Conservation (phyloP, 2,329 filamentous ascomycete genomes). For the Aspergillus felis region DNA sequence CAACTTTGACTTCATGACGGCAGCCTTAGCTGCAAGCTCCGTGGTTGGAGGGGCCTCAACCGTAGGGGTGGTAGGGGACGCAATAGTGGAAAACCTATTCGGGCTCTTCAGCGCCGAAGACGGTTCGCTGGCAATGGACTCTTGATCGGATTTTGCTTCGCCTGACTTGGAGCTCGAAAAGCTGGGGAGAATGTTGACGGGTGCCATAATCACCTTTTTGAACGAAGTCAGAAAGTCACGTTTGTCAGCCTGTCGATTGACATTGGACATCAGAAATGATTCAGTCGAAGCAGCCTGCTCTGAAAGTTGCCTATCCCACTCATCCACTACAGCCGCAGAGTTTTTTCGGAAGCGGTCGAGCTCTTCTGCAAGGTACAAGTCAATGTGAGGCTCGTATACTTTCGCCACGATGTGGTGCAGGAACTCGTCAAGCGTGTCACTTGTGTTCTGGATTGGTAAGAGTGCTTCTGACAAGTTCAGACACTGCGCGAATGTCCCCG, state of each 20-base stretch:
- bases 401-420: slow-evolving; percentile 64
- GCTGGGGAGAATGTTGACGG: slow-evolving; percentile 80
- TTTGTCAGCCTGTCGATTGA: slow-evolving; percentile 92
- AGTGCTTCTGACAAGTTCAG: slow-evolving; percentile 72
- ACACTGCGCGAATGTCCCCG: slow-evolving; percentile 82
- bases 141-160: slow-evolving; percentile 26
- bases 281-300: slow-evolving; percentile 89
- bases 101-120: slow-evolving; percentile 23
- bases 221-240: slow-evolving; percentile 94
- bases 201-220: slow-evolving; percentile 99
- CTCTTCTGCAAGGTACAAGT: slow-evolving; percentile 88
- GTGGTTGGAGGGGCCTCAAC: slow-evolving; percentile 69
- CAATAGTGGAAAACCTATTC: slow-evolving; percentile 38
- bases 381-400: slow-evolving; percentile 89
- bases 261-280: slow-evolving; percentile 91
- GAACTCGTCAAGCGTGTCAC: slow-evolving; percentile 59
- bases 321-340: slow-evolving; percentile 70
- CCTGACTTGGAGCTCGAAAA: slow-evolving; percentile 60
- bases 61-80: slow-evolving; percentile 37
- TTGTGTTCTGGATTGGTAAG: slow-evolving; percentile 58
- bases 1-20: slow-evolving; percentile 88
- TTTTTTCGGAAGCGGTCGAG: slow-evolving; percentile 76
- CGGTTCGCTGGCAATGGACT: slow-evolving; percentile 16
- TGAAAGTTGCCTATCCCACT: slow-evolving; percentile 87
- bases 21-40: slow-evolving; percentile 94